Conservation (phyloP, 352 stramenopile species). For the Aphanomyces euteiches region DNA sequence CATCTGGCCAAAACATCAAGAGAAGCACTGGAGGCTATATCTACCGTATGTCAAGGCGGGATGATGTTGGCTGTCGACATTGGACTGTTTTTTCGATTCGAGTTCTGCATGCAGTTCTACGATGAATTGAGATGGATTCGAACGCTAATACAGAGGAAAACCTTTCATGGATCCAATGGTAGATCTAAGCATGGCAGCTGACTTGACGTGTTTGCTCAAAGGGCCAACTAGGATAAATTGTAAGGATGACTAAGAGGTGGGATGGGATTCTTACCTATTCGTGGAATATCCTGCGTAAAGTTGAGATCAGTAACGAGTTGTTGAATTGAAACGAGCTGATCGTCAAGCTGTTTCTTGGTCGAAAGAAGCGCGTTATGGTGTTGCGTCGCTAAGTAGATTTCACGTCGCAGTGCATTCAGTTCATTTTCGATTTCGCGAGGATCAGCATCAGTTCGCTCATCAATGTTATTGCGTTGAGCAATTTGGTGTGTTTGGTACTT, state of each 20-base stretch:
- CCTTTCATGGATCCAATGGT: slow-evolving; percentile 25
- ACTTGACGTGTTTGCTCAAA: slow-evolving; percentile 16
- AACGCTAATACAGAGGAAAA: neutral
- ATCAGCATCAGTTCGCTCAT: slow-evolving; percentile 8
- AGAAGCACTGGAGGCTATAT: neutral
- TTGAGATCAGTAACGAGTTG: neutral
- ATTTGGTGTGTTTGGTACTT: slow-evolving; percentile 8
- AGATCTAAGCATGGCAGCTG: neutral
- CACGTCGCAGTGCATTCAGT: slow-evolving; percentile 10
- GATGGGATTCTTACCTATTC: slow-evolving; percentile 8
- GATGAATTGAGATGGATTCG: neutral
- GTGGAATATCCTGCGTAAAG: slow-evolving; percentile 22
- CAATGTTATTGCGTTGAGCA: slow-evolving; percentile 4
- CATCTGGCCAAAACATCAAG: neutral
- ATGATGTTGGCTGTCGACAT: neutral
- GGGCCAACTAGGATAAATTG: neutral
- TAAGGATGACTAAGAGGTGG: neutral
- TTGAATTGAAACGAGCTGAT: slow-evolving; percentile 9
- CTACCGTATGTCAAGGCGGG: slow-evolving; percentile 2
- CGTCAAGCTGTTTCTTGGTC: slow-evolving; percentile 2
- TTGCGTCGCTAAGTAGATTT: slow-evolving; percentile 16
- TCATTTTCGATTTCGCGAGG: slow-evolving; percentile 1
- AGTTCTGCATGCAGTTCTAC: neutral
- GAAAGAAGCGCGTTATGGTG: slow-evolving; percentile 1
- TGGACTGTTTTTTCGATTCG: slow-evolving; percentile 1